A percentile compares a stretch with the other conserved stretches of the same genome.
Conservation (phyloP, 1,139 yeast species). For the Meyerozyma carpophila region DNA sequence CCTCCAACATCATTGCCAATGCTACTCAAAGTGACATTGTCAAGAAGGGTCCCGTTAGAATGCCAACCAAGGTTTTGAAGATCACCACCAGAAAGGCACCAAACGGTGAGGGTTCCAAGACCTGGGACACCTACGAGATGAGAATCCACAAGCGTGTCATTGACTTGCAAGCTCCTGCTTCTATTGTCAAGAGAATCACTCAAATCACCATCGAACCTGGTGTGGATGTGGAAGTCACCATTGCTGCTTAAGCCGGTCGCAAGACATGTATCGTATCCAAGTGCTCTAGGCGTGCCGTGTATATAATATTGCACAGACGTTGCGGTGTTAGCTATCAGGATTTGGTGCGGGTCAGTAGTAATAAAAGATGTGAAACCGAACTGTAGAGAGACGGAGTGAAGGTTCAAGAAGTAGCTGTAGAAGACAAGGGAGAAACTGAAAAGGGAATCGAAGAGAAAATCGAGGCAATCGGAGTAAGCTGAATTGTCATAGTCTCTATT, state of each 20-base stretch:
- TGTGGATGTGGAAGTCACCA: conserved; percentile 29
- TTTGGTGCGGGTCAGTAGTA: conserved; percentile 20
- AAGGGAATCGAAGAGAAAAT: neutral
- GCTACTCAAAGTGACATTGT: conserved; percentile 78
- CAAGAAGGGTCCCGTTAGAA: conserved; percentile 98
- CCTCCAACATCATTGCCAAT: conserved; percentile 83
- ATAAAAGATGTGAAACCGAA: neutral
- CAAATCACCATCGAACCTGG: conserved; percentile 75
- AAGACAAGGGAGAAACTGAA: neutral
- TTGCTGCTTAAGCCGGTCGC: conserved; percentile 21
- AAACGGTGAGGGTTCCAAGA: conserved; percentile 99
- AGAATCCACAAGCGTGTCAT: conserved; percentile 99
- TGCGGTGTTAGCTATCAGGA: conserved; percentile 61
- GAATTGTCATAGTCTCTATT: neutral
- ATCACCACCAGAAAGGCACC: conserved; percentile 99
- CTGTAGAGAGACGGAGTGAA: neutral
- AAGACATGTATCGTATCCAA: conserved; percentile 24
- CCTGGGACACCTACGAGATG: conserved; percentile 99
- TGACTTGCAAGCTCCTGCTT: conserved; percentile 97
- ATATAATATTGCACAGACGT: conserved; percentile 46
- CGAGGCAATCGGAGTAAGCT: neutral
- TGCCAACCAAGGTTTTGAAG: conserved; percentile 98
- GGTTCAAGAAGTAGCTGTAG: too few relatives aligned
- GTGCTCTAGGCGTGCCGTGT: conserved; percentile 64
- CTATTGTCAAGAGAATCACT: conserved; percentile 91